Evolutionary conservation across 805 yeast species (phyloP), one percentile per base, ranked within the genome.

Genomic region (Priceomyces carsonii): DNA sequence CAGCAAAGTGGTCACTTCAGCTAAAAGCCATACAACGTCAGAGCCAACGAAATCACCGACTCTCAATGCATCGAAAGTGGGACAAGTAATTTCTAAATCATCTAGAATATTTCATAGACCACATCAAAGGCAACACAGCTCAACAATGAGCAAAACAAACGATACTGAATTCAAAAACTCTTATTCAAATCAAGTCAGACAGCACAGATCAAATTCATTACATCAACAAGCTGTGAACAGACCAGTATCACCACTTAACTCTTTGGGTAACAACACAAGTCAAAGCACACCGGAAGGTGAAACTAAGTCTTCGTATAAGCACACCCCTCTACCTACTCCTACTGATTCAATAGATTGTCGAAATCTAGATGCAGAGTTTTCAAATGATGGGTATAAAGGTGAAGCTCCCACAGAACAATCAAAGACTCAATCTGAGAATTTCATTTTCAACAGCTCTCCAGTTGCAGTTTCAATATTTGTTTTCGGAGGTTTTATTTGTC

Each of bases 401-500:
- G n/a, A n/a, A n/a, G n/a, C n/a, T n/a, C n/a, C n/a, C n/a, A n/a
- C n/a, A n/a, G n/a, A n/a, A n/a, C n/a, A n/a, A n/a, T n/a, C n/a
- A n/a, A n/a, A n/a, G n/a, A n/a, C n/a, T n/a, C n/a, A n/a, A n/a
- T n/a, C n/a, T n/a, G n/a, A n/a, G n/a, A n/a, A n/a, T n/a, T n/a
- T n/a, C n/a, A n/a, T n/a, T n/a, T n/a, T n/a, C n/a, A n/a, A n/a
- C n/a, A n/a, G n/a, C n/a, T n/a, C n/a, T n/a, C n/a, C n/a, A n/a
- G 32, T 44, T 8, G 45, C 56, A 3, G 48, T 63, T 1, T 44
- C 60, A 10, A 53, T 68, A 0, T 66, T 57, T 41, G 45, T 63
- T 9, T 67, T 66, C 49, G 74, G 73, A 3, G 74, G 74, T 3
- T 68, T 67, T 36, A 38, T 40, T 18, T 36, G 42, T 20, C 23